Evolutionary conservation across 805 yeast genomes (phyloP).

Genomic region (Hanseniaspora meyeri): DNA sequence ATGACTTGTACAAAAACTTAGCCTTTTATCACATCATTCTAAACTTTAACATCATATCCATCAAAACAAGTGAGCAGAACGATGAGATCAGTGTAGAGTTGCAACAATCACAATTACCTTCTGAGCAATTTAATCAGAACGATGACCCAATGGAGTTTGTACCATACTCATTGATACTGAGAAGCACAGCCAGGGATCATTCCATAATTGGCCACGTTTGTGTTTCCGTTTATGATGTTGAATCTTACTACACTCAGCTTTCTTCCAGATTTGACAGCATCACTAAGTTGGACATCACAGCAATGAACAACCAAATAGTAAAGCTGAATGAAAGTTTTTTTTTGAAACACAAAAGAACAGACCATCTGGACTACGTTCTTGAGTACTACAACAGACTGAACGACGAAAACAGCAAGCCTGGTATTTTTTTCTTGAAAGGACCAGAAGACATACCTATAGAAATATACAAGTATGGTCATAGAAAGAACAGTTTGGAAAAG

Average conservation of each 20-base stretch:
- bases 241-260: constrained; percentile 34
- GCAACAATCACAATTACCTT: background rate
- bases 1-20: background rate
- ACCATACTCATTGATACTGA: background rate
- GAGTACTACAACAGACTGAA: constrained; percentile 65
- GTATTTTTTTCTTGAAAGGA: constrained; percentile 88
- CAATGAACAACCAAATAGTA: too few species aligned
- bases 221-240: constrained; percentile 74
- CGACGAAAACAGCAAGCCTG: constrained; percentile 74
- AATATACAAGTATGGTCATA: constrained; percentile 46
- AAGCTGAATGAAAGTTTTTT: too few species aligned
- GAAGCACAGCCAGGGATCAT: too few species aligned
- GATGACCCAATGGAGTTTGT: background rate
- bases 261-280: constrained; percentile 24
- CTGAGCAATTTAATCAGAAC: background rate
- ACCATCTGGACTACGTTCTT: background rate
- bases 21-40: background rate
- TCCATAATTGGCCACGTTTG: constrained; percentile 91
- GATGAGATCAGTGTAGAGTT: background rate
- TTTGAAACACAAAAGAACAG: too few species aligned
- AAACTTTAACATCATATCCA: background rate
- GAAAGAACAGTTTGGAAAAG: constrained; percentile 11
- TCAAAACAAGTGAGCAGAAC: background rate
- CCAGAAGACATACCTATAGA: constrained; percentile 98
- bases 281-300: background rate